phyloP scores from a whole-genome alignment of 177 flowering plant genomes.

The Vitis hybrid region DNA sequence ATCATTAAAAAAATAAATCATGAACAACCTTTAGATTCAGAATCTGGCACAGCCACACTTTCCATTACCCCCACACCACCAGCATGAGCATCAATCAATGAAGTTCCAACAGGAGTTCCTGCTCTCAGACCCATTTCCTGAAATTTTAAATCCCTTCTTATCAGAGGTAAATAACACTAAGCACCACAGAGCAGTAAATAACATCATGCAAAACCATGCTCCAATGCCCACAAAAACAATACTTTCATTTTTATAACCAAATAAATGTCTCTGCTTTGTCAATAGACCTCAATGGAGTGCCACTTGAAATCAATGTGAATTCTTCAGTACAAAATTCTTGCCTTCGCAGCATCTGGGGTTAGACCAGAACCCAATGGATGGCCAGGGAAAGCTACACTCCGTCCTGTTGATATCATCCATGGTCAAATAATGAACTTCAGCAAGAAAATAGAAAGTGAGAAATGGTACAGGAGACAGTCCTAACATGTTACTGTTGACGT shows the following conservation, averaged over 20 bases:
- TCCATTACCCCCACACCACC: constrained; percentile 98
- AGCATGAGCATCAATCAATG: constrained; percentile 97
- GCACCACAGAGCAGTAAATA: not conserved
- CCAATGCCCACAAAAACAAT: constrained; percentile 12
- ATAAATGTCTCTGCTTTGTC: constrained; percentile 20
- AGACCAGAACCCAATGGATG: constrained; percentile 95
- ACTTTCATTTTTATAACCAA: constrained; percentile 13
- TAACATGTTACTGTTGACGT: too few species aligned
- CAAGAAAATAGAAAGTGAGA: not conserved
- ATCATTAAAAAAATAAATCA: not conserved
- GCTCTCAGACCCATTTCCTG: constrained; percentile 83
- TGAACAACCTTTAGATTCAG: constrained; percentile 50
- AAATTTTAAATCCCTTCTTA: constrained; percentile 16
- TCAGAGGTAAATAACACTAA: constrained; percentile 6
- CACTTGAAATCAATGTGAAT: constrained; percentile 44
- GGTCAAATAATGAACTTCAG: constrained; percentile 14
- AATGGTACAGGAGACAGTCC: too few species aligned
- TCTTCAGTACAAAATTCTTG: constrained; percentile 55
- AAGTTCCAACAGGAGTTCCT: constrained; percentile 91
- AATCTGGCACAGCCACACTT: constrained; percentile 49
- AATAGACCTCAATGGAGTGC: constrained; percentile 47
- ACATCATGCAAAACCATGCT: constrained; percentile 11
- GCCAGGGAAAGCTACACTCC: constrained; percentile 99
- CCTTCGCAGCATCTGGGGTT: constrained; percentile 90
- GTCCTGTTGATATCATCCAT: constrained; percentile 50